These are phyloP conservation scores for Linnemannia exigua DNA, from an alignment of 192 early-diverging fungal species.

Conservation along the genomic window DNA sequence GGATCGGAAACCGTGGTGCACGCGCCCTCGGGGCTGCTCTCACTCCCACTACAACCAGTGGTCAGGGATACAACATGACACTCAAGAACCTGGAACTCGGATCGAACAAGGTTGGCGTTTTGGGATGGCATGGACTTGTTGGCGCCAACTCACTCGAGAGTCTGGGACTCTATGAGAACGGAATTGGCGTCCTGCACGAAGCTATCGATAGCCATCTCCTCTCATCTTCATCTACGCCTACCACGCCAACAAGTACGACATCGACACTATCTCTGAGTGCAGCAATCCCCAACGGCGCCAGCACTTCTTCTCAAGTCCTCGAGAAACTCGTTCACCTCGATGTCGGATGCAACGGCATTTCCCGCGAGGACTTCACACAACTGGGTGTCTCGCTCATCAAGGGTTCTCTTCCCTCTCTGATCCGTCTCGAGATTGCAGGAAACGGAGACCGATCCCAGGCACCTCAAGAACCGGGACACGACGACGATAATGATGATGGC, in stretches of 20 bases:
- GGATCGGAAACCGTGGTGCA: constrained; percentile 59
- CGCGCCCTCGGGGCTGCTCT: constrained; percentile 35
- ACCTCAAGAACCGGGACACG: constrained; percentile 1
- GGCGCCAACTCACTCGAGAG: constrained; percentile 51
- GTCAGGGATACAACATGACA: constrained; percentile 22
- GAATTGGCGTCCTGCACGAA: constrained; percentile 49
- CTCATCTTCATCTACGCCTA: neutral
- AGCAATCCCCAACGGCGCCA: constrained; percentile 16
- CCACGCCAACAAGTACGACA: constrained; percentile 2
- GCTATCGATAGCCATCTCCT: constrained; percentile 31
- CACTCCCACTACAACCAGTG: neutral
- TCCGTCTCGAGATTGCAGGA: constrained; percentile 62
- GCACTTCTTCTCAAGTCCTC: constrained; percentile 4
- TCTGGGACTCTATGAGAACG: constrained; percentile 63
- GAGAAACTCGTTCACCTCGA: constrained; percentile 53
- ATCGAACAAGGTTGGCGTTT: constrained; percentile 56
- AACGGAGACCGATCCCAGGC: constrained; percentile 58
- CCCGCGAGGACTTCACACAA: constrained; percentile 55
- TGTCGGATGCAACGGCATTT: constrained; percentile 64
- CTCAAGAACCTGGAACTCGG: constrained; percentile 58
- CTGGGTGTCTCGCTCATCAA: constrained; percentile 58
- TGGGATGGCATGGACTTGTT: constrained; percentile 58
- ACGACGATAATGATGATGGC: constrained; percentile 25
- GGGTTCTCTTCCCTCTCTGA: constrained; percentile 51
- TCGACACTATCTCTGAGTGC: neutral